Evolutionary conservation across 2,329 filamentous ascomycete species (phyloP).

Genomic region (Colletotrichum musicola): DNA sequence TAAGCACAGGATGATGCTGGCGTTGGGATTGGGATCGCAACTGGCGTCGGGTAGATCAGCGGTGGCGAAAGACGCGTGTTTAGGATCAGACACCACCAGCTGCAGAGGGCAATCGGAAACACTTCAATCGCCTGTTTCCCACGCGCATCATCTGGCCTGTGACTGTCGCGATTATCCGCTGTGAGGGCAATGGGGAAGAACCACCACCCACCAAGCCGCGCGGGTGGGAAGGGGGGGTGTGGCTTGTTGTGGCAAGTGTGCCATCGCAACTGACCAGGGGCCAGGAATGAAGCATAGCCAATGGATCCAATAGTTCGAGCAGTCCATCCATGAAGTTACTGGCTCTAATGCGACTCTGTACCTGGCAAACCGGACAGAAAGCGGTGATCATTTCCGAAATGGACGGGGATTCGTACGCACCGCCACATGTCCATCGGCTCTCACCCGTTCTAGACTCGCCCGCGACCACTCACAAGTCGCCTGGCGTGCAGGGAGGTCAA

Average conservation of each 20-base stretch:
- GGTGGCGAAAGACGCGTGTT: conserved; percentile 32
- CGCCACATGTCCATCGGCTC: conserved; percentile 23
- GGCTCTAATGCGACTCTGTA: conserved; percentile 28
- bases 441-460: conserved; percentile 23
- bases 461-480: conserved; percentile 15
- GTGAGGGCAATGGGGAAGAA: background rate
- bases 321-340: conserved; percentile 12
- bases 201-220: background rate
- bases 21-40: conserved; percentile 13
- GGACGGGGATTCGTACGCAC: conserved; percentile 33
- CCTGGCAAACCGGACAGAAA: conserved; percentile 26
- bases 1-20: conserved; percentile 10
- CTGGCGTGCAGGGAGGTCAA: background rate
- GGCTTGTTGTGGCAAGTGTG: conserved; percentile 36
- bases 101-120: conserved; percentile 2
- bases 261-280: conserved; percentile 3
- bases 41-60: conserved; percentile 18
- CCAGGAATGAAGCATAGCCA: conserved; percentile 7
- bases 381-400: conserved; percentile 37
- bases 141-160: background rate
- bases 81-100: conserved; percentile 17
- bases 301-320: conserved; percentile 13
- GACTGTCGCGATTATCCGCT: background rate
- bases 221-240: conserved; percentile 25
- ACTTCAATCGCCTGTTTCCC: background rate